Percentiles rank a stretch among this genome's conserved stretches.
Evolutionary conservation across 2,329 filamentous ascomycete genomes (phyloP).

Genomic region (Diaporthe destruens): DNA sequence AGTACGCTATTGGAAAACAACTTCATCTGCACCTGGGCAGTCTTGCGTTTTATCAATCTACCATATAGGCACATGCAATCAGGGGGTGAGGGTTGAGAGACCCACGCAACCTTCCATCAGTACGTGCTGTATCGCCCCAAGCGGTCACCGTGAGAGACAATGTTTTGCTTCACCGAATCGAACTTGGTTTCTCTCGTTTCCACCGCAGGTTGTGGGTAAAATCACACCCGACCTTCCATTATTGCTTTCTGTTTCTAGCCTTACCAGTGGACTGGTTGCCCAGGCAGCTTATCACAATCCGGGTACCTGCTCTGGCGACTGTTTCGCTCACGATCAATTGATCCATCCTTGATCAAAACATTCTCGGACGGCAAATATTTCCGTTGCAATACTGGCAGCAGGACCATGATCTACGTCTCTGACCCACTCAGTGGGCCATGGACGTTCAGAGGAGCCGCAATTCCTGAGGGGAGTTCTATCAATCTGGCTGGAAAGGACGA

Average conservation of each 20-base stretch:
- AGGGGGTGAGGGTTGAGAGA: neutral
- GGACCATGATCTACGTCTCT: slow-evolving; percentile 56
- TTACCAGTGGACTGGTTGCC: slow-evolving; percentile 32
- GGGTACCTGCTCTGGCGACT: slow-evolving; percentile 52
- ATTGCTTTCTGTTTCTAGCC: slow-evolving; percentile 32
- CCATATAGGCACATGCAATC: neutral
- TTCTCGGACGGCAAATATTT: slow-evolving; percentile 37
- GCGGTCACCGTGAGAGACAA: neutral
- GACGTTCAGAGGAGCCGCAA: slow-evolving; percentile 55
- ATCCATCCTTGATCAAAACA: slow-evolving; percentile 35
- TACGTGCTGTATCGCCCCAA: neutral
- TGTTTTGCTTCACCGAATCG: neutral
- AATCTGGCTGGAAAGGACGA: slow-evolving; percentile 56
- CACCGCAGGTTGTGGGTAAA: neutral
- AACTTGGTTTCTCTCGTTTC: neutral
- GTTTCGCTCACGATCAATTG: slow-evolving; percentile 41
- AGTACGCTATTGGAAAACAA: slow-evolving; percentile 12
- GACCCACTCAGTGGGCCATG: slow-evolving; percentile 56
- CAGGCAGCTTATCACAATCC: slow-evolving; percentile 46
- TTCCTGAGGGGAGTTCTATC: slow-evolving; percentile 56
- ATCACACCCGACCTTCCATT: neutral
- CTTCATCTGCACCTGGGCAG: neutral
- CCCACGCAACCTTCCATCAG: neutral
- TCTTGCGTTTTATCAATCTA: slow-evolving; percentile 19
- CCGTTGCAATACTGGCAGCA: slow-evolving; percentile 55